These are phyloP conservation scores for Phoma sp. DNA, from an alignment of 2,329 filamentous ascomycete species.

Conservation along the genomic window DNA sequence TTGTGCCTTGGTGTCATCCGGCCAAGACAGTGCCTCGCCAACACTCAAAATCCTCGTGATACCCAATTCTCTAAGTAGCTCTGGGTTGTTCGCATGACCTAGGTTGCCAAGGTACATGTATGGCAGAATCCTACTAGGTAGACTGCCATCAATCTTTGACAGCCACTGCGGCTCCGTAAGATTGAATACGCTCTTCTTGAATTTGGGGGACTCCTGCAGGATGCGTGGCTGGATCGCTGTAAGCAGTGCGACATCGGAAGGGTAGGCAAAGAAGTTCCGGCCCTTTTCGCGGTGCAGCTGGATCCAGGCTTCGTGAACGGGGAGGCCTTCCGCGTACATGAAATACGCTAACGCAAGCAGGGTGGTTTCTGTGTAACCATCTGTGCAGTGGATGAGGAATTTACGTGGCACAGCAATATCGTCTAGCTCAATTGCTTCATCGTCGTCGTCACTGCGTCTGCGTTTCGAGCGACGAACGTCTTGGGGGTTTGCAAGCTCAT, in stretches of 20 bases:
- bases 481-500: conserved; percentile 74
- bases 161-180: conserved; percentile 81
- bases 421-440: conserved; percentile 64
- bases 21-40: conserved; percentile 86
- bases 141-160: conserved; percentile 80
- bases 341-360: conserved; percentile 89
- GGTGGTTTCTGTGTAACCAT: conserved; percentile 95
- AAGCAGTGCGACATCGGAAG: conserved; percentile 85
- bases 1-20: conserved; percentile 62
- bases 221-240: conserved; percentile 76
- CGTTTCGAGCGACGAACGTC: conserved; percentile 50
- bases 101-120: conserved; percentile 98
- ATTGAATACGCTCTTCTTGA: conserved; percentile 56
- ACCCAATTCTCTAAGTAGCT: conserved; percentile 77
- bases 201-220: conserved; percentile 70
- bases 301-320: conserved; percentile 86
- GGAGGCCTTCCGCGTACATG: conserved; percentile 84
- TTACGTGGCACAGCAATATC: conserved; percentile 58
- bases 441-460: conserved; percentile 50
- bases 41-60: conserved; percentile 90
- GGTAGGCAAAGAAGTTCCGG: conserved; percentile 96
- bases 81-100: conserved; percentile 90
- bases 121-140: conserved; percentile 85
- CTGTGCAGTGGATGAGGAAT: conserved; percentile 89
- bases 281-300: conserved; percentile 77